Evolutionary conservation across 495 filamentous ascomycete genomes (phyloP).

Genomic region (Aspergillus saccharolyticus): DNA sequence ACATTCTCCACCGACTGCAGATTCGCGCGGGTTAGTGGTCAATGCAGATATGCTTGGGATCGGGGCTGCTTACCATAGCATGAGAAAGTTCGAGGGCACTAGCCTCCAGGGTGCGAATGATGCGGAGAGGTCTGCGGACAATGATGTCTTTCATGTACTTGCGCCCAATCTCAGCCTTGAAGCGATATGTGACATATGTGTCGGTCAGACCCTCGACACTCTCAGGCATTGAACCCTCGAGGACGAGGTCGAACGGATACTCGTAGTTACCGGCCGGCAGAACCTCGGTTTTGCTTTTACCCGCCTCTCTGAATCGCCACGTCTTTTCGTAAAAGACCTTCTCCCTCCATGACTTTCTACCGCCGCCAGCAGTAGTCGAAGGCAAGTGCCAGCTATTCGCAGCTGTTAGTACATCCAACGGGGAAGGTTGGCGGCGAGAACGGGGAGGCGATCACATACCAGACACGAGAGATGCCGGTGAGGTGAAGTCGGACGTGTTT

Average conservation of each 20-base stretch:
- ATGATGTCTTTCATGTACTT: constrained; percentile 76
- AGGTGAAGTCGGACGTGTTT: constrained; percentile 68
- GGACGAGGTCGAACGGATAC: constrained; percentile 76
- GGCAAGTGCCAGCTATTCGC: constrained; percentile 42
- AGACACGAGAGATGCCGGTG: constrained; percentile 63
- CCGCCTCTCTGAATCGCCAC: constrained; percentile 48
- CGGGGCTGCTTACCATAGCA: constrained; percentile 58
- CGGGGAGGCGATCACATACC: constrained; percentile 47
- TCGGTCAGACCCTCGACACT: constrained; percentile 81
- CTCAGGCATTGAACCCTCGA: constrained; percentile 74
- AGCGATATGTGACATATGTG: constrained; percentile 76
- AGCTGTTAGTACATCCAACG: neutral
- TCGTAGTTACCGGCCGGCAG: constrained; percentile 80
- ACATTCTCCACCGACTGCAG: constrained; percentile 78
- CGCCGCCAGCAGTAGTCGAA: constrained; percentile 39
- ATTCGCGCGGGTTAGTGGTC: constrained; percentile 9
- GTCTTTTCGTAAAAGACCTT: constrained; percentile 53
- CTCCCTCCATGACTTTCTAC: constrained; percentile 47
- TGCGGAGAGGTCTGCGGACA: constrained; percentile 72
- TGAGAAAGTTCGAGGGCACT: constrained; percentile 78
- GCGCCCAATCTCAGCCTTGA: constrained; percentile 82
- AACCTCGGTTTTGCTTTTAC: constrained; percentile 52
- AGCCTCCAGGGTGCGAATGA: constrained; percentile 80
- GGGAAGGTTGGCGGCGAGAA: too few species aligned
- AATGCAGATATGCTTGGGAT: neutral